Conservation (phyloP, 148 eudicot species). For the Oxyria digyna region DNA sequence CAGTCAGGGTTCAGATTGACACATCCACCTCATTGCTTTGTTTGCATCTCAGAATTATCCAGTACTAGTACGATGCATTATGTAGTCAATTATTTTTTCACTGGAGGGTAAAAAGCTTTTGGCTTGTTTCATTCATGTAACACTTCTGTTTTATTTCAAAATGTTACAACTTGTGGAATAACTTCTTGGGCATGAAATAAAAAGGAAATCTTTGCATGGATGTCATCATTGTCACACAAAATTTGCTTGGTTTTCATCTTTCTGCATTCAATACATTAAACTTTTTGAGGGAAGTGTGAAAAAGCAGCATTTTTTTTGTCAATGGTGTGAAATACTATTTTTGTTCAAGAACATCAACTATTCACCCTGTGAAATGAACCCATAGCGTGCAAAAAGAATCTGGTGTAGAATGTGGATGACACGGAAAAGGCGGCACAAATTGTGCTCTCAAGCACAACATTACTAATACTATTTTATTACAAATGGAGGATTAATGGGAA, state of each 20-base stretch:
- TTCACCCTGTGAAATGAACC: neutral
- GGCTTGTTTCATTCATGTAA: neutral
- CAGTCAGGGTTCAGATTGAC: conserved; percentile 1
- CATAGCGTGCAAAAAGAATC: conserved; percentile 1
- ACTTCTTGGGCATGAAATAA: neutral
- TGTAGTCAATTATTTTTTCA: conserved; percentile 1
- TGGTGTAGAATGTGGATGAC: neutral
- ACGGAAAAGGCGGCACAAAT: neutral
- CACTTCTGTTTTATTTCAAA: neutral
- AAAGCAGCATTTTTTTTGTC: neutral
- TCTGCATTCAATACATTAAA: neutral
- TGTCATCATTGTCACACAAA: neutral
- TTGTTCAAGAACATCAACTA: neutral
- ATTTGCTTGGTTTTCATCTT: neutral
- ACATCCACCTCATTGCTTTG: conserved; percentile 3
- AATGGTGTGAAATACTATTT: neutral
- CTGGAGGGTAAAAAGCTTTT: neutral
- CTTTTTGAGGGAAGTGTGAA: neutral
- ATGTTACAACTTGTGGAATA: neutral
- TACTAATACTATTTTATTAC: neutral
- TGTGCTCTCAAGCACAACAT: neutral
- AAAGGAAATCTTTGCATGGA: neutral
- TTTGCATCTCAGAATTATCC: neutral
- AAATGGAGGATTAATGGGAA: neutral
- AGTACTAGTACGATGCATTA: neutral